Evolutionary conservation across 2,329 filamentous ascomycete genomes (phyloP), one percentile per base, ranked within the genome.

Genomic region (Neofusicoccum umdonicola): DNA sequence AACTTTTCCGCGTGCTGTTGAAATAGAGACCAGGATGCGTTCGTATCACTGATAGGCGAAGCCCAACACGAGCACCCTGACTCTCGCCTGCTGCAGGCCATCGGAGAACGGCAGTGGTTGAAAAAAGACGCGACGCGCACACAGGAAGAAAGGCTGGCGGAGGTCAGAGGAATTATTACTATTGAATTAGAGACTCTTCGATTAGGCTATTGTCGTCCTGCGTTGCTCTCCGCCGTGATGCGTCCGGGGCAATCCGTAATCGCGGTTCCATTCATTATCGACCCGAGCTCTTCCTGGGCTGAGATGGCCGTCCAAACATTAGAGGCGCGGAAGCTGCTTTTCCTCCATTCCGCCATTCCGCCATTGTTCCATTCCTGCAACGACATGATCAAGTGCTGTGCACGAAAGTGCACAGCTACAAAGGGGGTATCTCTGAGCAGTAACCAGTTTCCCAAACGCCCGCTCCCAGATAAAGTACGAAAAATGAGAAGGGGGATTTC

Each of bases 351-450:
- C 27, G 15, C 34, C 47, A 19, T 44, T 7, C 39, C 60, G 35
- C 50, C 48, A 19, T 12, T 44, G 39, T 48, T 42, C 42, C 62
- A 34, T 51, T 54, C 37, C 50, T 39, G 52, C 50, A 50, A 50
- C 42, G 44, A 64, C 62, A 64, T 63, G 61, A 64, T 54, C 41
- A 58, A 58, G 15, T 58, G 62, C 62, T 42, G 62, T 19, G 37
- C 62, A 42, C 62, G n/a, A 64, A 64, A 64, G 62, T 52, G 62
- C 34, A 47, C 62, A 58, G 62, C 62, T 64, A 58, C 62, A 64
- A 64, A 56, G 35, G 62, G 62, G 62, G 62, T 64, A 64, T 64
- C 62, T 64, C 42, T 64, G 61, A 63, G 62, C 62, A 56, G 41
- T 58, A 48, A 64, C 50, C 52, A 35, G 44, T 17, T 44, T 31